Evolutionary conservation across 2,329 filamentous ascomycete species (phyloP).

Genomic region (Madurella mycetomatis): DNA sequence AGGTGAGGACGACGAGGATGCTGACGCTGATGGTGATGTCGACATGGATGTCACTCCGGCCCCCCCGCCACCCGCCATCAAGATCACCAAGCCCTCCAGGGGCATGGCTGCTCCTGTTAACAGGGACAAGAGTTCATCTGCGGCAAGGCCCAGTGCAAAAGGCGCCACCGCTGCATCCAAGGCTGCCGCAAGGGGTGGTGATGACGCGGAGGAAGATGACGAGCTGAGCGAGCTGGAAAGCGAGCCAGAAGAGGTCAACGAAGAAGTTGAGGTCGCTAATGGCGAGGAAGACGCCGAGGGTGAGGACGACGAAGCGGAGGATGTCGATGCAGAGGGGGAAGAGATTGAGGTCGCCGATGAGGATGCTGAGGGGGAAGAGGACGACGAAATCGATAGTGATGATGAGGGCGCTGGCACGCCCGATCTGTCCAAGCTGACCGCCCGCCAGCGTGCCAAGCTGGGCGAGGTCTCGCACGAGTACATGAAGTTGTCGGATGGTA

Average conservation of each 20-base stretch:
- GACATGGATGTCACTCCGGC: slow-evolving; percentile 39
- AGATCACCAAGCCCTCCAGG: slow-evolving; percentile 44
- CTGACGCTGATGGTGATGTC: slow-evolving; percentile 46
- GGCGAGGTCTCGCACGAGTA: slow-evolving; percentile 52
- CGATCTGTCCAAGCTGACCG: slow-evolving; percentile 57
- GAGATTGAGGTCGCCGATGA: slow-evolving; percentile 35
- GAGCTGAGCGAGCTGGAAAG: slow-evolving; percentile 55
- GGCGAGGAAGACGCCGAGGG: slow-evolving; percentile 45
- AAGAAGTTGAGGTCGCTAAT: slow-evolving; percentile 39
- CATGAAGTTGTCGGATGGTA: slow-evolving; percentile 59
- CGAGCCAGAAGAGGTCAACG: slow-evolving; percentile 45
- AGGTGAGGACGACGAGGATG: slow-evolving; percentile 31
- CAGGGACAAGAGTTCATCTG: slow-evolving; percentile 30
- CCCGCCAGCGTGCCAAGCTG: slow-evolving; percentile 55
- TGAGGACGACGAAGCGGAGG: slow-evolving; percentile 36
- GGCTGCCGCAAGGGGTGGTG: slow-evolving; percentile 19
- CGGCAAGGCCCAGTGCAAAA: slow-evolving; percentile 10
- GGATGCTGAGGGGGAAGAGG: slow-evolving; percentile 37
- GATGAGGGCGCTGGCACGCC: slow-evolving; percentile 46
- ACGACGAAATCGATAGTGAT: slow-evolving; percentile 33
- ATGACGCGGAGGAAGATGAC: slow-evolving; percentile 50
- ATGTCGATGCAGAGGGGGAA: slow-evolving; percentile 37
- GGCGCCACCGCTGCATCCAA: slow-evolving; percentile 17
- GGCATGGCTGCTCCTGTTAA: slow-evolving; percentile 30
- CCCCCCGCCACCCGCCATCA: slow-evolving; percentile 42